A percentile compares a stretch with the other conserved stretches of the same genome.
Evolutionary conservation across 192 early-diverging fungal genomes (phyloP).

Genomic region (Coemansia furcata): DNA sequence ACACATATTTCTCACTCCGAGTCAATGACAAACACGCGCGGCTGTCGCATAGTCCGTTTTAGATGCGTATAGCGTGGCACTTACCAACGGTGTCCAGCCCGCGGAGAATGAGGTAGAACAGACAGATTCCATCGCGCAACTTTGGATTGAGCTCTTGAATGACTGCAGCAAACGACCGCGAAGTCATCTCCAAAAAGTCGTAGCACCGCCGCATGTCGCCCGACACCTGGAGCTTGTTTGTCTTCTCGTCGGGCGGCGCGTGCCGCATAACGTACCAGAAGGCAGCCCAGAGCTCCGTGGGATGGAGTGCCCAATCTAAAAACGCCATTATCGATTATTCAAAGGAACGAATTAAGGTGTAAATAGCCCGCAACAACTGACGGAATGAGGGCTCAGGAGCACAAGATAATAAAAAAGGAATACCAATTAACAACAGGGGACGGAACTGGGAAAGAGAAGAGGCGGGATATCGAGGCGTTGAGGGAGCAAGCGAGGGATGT

Average conservation of each 20-base stretch:
- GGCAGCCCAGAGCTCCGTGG: constrained; percentile 82
- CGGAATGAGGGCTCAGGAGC: not conserved
- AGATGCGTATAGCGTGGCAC: not conserved
- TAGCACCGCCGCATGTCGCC: constrained; percentile 73
- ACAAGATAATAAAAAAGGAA: not conserved
- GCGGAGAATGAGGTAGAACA: constrained; percentile 95
- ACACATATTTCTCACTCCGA: not conserved
- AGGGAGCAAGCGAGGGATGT: not conserved
- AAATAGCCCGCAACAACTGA: not conserved
- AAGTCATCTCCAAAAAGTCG: constrained; percentile 89
- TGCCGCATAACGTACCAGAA: constrained; percentile 65
- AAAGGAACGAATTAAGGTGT: not conserved
- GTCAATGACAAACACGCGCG: not conserved
- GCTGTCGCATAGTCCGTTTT: not conserved
- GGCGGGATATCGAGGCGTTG: not conserved
- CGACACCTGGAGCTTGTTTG: constrained; percentile 53
- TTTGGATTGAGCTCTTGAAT: constrained; percentile 83
- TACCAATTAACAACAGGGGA: not conserved
- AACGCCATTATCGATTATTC: constrained; percentile 46
- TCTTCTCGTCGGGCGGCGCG: constrained; percentile 57
- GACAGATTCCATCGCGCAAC: constrained; percentile 80
- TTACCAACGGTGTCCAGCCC: constrained; percentile 92
- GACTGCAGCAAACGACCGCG: constrained; percentile 93
- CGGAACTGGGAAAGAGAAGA: not conserved
- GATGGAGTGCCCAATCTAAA: constrained; percentile 71